A percentile compares a stretch with the other conserved stretches of the same genome.
Evolutionary conservation across 2,329 filamentous ascomycete genomes (phyloP).

Genomic region (Penicillium vulpinum): DNA sequence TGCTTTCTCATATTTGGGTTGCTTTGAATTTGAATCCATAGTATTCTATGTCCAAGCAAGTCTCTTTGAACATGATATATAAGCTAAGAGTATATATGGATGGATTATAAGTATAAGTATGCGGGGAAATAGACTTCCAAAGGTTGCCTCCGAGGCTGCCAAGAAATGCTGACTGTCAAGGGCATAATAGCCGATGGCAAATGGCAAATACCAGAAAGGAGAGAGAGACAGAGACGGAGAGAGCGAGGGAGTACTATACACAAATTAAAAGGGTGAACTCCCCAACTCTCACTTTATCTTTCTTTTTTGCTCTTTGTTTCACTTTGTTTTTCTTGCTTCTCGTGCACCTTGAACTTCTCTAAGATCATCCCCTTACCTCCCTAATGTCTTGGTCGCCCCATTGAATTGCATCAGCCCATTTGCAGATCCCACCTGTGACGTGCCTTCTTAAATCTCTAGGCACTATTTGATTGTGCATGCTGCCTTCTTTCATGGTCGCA

Average conservation of each 20-base stretch:
- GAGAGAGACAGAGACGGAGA: neutral
- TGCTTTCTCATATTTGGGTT: neutral
- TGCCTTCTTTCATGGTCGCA: neutral
- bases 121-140: neutral
- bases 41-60: no score
- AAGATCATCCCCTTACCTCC: neutral
- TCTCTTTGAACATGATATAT: no score
- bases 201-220: neutral
- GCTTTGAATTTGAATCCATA: neutral
- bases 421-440: constrained; percentile 14
- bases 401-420: constrained; percentile 15
- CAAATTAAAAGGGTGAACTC: neutral
- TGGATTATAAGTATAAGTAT: neutral
- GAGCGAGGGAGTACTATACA: no score
- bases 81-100: no score
- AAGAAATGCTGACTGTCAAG: constrained; percentile 4
- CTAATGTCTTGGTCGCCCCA: constrained; percentile 8
- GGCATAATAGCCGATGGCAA: constrained; percentile 9
- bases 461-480: neutral
- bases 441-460: neutral
- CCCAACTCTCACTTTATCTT: neutral
- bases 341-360: neutral
- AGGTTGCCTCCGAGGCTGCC: neutral
- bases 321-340: neutral
- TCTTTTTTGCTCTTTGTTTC: neutral